Base-by-base conservation (phyloP, 768 basidiomycete genomes). In the Pleurotus ostreatus region DNA sequence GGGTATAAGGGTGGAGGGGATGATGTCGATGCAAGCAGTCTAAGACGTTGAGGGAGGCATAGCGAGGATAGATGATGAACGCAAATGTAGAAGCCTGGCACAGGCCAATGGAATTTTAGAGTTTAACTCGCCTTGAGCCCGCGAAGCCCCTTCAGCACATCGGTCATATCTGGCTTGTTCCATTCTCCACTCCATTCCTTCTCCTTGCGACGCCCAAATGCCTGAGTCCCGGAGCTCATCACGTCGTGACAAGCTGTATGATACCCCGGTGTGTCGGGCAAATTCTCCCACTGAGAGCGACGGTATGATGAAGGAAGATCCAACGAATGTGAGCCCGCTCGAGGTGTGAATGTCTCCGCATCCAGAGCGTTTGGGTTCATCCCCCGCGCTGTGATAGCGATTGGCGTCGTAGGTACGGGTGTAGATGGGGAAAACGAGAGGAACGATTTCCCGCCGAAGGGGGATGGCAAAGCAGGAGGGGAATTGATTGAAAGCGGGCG, bases 181-280 rank as follows among this genome's bases (percentile, higher is more conserved):
- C 73, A 74, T 55, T 73, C 71, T 8, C 73, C 73, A 54, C 68
- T 73, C 73, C 73, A 74, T 48, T 73, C 73, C 46, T 62, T 63
- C 59, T 71, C 70, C 61, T 71, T 71, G 38, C 70, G 57, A 39
- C 63, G 63, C 18, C 69, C 65, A 43, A 55, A 49, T 12, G 46
- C 48, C 37, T 16, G 45, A 4, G 38, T 34, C 22, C 13, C 46
- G 54, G 54, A 67, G 13, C 64, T 65, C n/a, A 44, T 39, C 15
- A 46, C 46, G 37, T 59, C 34, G 12, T 56, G 49, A 7, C 38
- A 30, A 23, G 51, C 46, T 23, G 43, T 23, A 12, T 46, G 46
- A 15, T 53, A 48, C 5, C 39, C 45, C 12, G 58, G 20, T 26
- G 54, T 47, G 18, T 44, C 11, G 9, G 46, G 49, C 41, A 59